Percentiles rank a stretch among this genome's conserved stretches.
phyloP scores from a whole-genome alignment of 208 protist genomes.

The Leptomonas seymouri region DNA sequence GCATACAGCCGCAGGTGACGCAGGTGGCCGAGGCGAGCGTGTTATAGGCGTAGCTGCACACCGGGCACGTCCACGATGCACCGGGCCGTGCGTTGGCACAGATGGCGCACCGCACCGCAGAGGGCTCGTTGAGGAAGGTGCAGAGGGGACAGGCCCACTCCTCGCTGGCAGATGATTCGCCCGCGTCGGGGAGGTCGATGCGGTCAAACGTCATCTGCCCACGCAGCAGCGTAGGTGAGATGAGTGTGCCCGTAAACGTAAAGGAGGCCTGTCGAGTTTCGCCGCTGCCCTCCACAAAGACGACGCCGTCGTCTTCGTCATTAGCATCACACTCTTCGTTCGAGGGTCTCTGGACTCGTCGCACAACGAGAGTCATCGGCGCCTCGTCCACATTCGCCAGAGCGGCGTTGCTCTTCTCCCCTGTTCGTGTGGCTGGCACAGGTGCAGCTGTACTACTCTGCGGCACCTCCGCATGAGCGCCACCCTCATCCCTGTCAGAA shows the following conservation, averaged over 20 bases:
- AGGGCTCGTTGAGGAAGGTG: slow-evolving; percentile 80
- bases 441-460: background rate
- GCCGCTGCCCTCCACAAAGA: slow-evolving; percentile 46
- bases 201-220: slow-evolving; percentile 66
- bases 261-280: slow-evolving; percentile 57
- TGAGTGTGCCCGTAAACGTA: slow-evolving; percentile 43
- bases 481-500: background rate
- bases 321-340: background rate
- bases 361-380: slow-evolving; percentile 20
- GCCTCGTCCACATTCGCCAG: background rate
- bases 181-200: slow-evolving; percentile 25
- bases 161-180: slow-evolving; percentile 17
- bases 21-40: slow-evolving; percentile 49
- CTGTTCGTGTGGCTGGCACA: background rate
- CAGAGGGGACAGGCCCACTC: slow-evolving; percentile 84
- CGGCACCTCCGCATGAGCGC: background rate
- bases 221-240: slow-evolving; percentile 39
- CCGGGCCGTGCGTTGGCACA: slow-evolving; percentile 75
- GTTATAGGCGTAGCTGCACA: slow-evolving; percentile 87
- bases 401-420: background rate
- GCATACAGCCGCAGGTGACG: slow-evolving; percentile 68
- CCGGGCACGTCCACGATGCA: slow-evolving; percentile 68
- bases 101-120: slow-evolving; percentile 78
- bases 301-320: slow-evolving; percentile 15
- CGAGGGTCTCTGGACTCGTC: background rate